Base-by-base conservation (phyloP, 441 rosid species). In the Euphorbia corollata region DNA sequence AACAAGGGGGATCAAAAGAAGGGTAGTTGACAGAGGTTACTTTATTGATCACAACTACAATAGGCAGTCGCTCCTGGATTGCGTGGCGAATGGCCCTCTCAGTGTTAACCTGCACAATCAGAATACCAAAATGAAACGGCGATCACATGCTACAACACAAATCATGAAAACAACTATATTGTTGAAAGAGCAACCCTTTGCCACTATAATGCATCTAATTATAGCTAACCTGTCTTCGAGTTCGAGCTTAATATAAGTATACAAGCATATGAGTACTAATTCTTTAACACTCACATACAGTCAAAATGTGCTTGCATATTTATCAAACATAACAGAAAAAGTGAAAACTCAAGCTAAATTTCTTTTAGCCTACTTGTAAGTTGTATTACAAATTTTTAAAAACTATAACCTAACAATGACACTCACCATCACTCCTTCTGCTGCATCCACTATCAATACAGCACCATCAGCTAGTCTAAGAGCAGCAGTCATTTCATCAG, bases 51-150 rank as follows among this genome's bases (percentile, higher is more conserved):
- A 93, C 98, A 79, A 93, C 97, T 19, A 93, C 96, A 76, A 90
- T 84, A 64, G 98, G 98, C 58, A 90, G 81, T 60, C 81, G 89
- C 20, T 93, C 97, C 72, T 93, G 98, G 82, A 87, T 89, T 50
- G 98, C 96, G 74, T 90, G 97, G 68, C 96, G 90, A 68, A 93
- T 93, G 73, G 97, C 96, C 79, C 98, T 83, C 85, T 93, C 98
- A 2, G 98, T 93, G 78, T 93, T 93, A 30, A 82, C 98, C 98
- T 90, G 75, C 69, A 61, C 60, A 68, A 22, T 61, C 55, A 68
- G 32, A 67, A 73, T 45, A 19, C 41, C 30, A 67, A 53, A 68
- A 20, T 22, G 12, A 68, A 61, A 32, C 39, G 61, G 53, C 65
- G 30, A 56, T 5, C 57, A 11, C 68, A 63, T 11, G 30, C 45